Evolutionary conservation across 1,284 basidiomycete genomes (phyloP).

Genomic region (Coniophora puteana): DNA sequence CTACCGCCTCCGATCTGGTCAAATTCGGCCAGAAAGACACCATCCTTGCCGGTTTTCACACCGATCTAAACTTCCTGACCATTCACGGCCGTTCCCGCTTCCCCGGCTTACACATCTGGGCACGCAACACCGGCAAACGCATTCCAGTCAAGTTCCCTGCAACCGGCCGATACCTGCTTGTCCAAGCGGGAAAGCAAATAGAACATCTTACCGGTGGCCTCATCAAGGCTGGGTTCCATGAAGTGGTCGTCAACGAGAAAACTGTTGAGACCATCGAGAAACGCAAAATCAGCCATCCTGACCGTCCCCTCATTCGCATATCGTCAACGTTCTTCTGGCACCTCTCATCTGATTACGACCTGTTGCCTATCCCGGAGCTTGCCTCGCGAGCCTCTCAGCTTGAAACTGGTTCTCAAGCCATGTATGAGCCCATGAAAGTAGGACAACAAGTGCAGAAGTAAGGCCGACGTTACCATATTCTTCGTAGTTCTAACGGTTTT

Average conservation of each 20-base stretch:
- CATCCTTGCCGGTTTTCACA: constrained; percentile 90
- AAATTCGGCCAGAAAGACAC: constrained; percentile 76
- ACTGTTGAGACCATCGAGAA: constrained; percentile 68
- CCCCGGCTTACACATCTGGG: constrained; percentile 87
- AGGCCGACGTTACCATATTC: constrained; percentile 22
- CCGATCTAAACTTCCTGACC: constrained; percentile 80
- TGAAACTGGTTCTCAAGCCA: constrained; percentile 35
- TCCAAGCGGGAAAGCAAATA: constrained; percentile 91
- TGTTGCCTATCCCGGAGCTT: constrained; percentile 62
- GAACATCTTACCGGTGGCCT: constrained; percentile 86
- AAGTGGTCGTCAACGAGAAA: constrained; percentile 82
- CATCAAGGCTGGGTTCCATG: constrained; percentile 89
- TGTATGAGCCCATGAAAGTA: constrained; percentile 77
- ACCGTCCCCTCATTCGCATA: constrained; percentile 85
- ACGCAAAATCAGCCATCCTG: constrained; percentile 54
- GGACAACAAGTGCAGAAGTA: constrained; percentile 84
- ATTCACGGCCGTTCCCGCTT: constrained; percentile 89
- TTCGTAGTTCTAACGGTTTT: constrained; percentile 10
- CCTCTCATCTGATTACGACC: constrained; percentile 78
- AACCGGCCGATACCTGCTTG: constrained; percentile 66
- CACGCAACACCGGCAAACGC: constrained; percentile 84
- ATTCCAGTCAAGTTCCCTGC: constrained; percentile 80
- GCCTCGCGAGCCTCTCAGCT: constrained; percentile 38
- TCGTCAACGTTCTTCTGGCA: constrained; percentile 96
- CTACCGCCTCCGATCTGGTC: constrained; percentile 83